Evolutionary conservation across 352 stramenopile species (phyloP).

Genomic region (Pythium dissotocum): DNA sequence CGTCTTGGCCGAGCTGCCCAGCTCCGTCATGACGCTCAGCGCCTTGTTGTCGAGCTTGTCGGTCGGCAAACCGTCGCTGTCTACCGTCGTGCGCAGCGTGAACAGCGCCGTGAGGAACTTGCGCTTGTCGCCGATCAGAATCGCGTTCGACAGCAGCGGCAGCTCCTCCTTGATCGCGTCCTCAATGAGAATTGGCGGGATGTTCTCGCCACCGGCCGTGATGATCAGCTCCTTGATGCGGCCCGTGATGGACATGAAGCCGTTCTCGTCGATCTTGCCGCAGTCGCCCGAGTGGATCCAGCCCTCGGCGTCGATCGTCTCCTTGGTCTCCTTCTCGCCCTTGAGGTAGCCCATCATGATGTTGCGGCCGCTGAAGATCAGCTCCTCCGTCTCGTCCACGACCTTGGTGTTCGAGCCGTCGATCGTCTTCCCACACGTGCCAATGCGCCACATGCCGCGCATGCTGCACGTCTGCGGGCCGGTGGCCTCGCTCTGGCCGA

Average conservation of each 20-base stretch:
- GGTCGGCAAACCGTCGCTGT: slow-evolving; percentile 81
- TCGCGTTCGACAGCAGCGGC: slow-evolving; percentile 85
- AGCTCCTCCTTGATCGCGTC: slow-evolving; percentile 91
- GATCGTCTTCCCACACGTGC: slow-evolving; percentile 79
- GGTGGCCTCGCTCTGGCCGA: slow-evolving; percentile 91
- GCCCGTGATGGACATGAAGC: slow-evolving; percentile 95
- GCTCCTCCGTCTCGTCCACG: slow-evolving; percentile 58
- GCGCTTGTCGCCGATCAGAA: slow-evolving; percentile 92
- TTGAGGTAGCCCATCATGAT: slow-evolving; percentile 91
- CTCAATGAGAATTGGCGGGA: slow-evolving; percentile 92
- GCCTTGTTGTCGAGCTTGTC: slow-evolving; percentile 78
- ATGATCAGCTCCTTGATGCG: slow-evolving; percentile 97
- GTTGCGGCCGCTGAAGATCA: slow-evolving; percentile 83
- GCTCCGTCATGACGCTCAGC: slow-evolving; percentile 54
- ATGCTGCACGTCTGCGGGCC: slow-evolving; percentile 84
- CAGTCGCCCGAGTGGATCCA: slow-evolving; percentile 95
- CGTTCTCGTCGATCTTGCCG: slow-evolving; percentile 86
- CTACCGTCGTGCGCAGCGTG: slow-evolving; percentile 80
- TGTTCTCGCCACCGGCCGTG: slow-evolving; percentile 95
- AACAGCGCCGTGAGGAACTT: slow-evolving; percentile 92
- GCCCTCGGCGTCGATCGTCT: slow-evolving; percentile 91
- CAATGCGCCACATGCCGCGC: slow-evolving; percentile 88
- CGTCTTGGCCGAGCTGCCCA: slow-evolving; percentile 71
- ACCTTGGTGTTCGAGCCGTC: slow-evolving; percentile 65
- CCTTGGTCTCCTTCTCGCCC: slow-evolving; percentile 73